Evolutionary conservation across 208 protist genomes (phyloP).

Genomic region (Leishmania aethiopica): DNA sequence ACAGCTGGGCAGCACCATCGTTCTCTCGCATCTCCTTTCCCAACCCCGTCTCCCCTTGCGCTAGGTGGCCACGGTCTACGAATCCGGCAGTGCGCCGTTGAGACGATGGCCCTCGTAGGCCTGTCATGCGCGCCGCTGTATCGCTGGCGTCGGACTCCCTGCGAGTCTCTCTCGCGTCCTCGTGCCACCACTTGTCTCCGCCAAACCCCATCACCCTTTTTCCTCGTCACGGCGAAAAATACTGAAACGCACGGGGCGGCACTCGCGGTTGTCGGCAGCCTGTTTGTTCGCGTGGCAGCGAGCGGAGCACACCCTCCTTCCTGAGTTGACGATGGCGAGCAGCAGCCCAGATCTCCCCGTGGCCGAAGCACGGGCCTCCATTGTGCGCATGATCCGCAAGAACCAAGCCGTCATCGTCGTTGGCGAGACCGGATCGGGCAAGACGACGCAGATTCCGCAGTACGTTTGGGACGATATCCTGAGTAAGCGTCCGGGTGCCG

Average conservation of each 20-base stretch:
- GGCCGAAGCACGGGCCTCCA: constrained; percentile 68
- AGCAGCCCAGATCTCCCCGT: constrained; percentile 56
- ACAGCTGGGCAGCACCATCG: background rate
- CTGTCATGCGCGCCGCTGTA: background rate
- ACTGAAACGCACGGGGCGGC: background rate
- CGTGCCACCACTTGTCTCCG: background rate
- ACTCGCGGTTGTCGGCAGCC: background rate
- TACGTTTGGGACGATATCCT: constrained; percentile 91
- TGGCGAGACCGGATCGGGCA: constrained; percentile 94
- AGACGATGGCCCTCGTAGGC: background rate
- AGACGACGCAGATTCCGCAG: constrained; percentile 95
- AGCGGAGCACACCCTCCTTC: background rate
- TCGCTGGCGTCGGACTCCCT: background rate
- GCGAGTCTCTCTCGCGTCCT: background rate
- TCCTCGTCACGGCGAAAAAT: background rate
- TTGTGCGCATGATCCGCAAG: constrained; percentile 82
- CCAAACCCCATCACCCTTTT: background rate
- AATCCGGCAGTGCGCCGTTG: background rate
- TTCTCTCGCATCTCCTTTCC: background rate
- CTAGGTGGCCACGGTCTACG: background rate
- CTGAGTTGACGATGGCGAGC: constrained; percentile 17
- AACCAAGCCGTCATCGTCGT: constrained; percentile 91
- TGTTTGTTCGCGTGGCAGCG: background rate
- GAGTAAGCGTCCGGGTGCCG: constrained; percentile 32
- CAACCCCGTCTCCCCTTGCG: background rate